Base-by-base conservation (phyloP, 306 rosid genomes). In the Calophaca sinica region DNA sequence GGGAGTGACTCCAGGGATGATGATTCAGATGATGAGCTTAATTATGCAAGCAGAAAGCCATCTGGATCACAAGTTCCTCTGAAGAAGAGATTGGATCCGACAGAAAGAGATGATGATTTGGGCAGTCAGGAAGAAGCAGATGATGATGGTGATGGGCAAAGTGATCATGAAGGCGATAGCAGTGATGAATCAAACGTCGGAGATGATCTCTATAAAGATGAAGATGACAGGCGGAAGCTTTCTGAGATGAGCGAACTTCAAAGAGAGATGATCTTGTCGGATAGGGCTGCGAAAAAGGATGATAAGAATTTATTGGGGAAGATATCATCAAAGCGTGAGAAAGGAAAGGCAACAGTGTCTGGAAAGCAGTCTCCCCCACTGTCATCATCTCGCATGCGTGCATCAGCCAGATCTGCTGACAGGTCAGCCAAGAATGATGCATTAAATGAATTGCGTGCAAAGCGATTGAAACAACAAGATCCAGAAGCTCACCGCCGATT, bases 201-300 rank as follows among this genome's bases (percentile, higher is more conserved):
- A 2, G 92, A 84, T 72, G 99, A 90, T 85, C 99, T 94, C 60
- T 94, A 92, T 70, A 94, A 90, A 85, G 86, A 94, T 66, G 97
- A 94, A 7, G 91, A 90, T 36, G 96, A 92, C 68, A 71, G 91
- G 72, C 77, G 74, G 32, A 94, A 92, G 82, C 97, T 92, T 55
- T 86, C 96, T 20, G 96, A 93, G 83, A 94, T 94, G 99, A 84
- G 96, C 71, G 99, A 94, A 79, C 91, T 94, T 79, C 91, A 94
- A 74, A 92, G 99, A 79, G 99, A 94, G 88, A 91, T 92, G 91
- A 94, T 94, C 64, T 81, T 94, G 75, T 84, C 96, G 1, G 96
- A 94, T 32, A 90, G 99, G 74, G 98, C 98, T 9, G 53, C 85
- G 9, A 94, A 92, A 87, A 94, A 92, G 77, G 85, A 80, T 50